phyloP scores from a whole-genome alignment of 2,329 filamentous ascomycete genomes.

The Alternaria alternata region DNA sequence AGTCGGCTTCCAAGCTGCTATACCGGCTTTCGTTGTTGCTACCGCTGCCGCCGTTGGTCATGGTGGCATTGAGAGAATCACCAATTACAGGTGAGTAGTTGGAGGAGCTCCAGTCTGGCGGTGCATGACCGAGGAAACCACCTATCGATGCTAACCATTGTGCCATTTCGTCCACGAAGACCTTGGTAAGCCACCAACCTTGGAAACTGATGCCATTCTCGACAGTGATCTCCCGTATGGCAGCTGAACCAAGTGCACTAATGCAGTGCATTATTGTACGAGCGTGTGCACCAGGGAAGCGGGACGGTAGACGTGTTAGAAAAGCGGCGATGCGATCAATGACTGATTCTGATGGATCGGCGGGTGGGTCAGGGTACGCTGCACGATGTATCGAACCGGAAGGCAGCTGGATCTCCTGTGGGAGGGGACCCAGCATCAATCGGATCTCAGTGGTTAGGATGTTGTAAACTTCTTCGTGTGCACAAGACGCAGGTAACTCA shows the following conservation, averaged over 20 bases:
- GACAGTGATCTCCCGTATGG: slow-evolving; percentile 82
- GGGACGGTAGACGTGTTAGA: slow-evolving; percentile 70
- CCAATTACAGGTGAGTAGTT: slow-evolving; percentile 42
- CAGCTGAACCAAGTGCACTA: slow-evolving; percentile 76
- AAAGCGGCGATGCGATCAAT: slow-evolving; percentile 82
- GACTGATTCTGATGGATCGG: slow-evolving; percentile 59
- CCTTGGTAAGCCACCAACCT: slow-evolving; percentile 95
- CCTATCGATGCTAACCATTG: slow-evolving; percentile 89
- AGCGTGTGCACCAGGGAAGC: slow-evolving; percentile 77
- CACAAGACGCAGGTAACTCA: slow-evolving; percentile 61
- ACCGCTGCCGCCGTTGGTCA: slow-evolving; percentile 46
- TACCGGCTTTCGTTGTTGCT: slow-evolving; percentile 51
- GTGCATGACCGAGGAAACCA: slow-evolving; percentile 75
- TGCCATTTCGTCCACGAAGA: slow-evolving; percentile 94
- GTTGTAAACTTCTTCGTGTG: slow-evolving; percentile 64
- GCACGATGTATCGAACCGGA: slow-evolving; percentile 58
- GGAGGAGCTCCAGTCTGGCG: slow-evolving; percentile 39
- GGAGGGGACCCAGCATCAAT: slow-evolving; percentile 72
- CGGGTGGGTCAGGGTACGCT: slow-evolving; percentile 31
- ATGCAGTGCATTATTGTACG: slow-evolving; percentile 79
- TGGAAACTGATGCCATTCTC: slow-evolving; percentile 81
- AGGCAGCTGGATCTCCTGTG: slow-evolving; percentile 71
- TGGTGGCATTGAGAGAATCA: slow-evolving; percentile 38
- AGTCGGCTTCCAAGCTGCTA: slow-evolving; percentile 50
- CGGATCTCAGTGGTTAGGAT: slow-evolving; percentile 69